Conservation (phyloP, 2,329 filamentous ascomycete genomes). For the Aphanocladium album region DNA sequence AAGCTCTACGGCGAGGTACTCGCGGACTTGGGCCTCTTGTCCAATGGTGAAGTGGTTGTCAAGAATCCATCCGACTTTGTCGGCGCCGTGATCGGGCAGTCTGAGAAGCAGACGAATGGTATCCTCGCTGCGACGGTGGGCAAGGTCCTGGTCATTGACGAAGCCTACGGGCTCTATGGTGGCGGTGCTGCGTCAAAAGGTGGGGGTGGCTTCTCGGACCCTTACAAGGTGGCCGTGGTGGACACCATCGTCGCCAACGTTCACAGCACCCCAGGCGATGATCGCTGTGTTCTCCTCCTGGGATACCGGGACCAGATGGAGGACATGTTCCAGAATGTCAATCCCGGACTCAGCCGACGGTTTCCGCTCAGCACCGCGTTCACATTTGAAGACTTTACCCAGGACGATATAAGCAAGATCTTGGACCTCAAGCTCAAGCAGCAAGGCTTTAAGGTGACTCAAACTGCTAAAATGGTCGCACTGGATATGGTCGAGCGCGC, state of each 20-base stretch:
- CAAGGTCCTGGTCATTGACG: conserved; percentile 76
- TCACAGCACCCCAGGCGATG: conserved; percentile 63
- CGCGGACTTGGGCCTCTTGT: conserved; percentile 61
- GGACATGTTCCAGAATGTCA: conserved; percentile 68
- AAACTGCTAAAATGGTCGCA: conserved; percentile 47
- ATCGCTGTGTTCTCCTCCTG: conserved; percentile 66
- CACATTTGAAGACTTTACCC: conserved; percentile 61
- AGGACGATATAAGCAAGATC: conserved; percentile 53
- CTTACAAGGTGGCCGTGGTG: conserved; percentile 59
- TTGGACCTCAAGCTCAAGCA: conserved; percentile 58
- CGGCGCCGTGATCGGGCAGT: conserved; percentile 56
- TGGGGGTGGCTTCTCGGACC: conserved; percentile 20
- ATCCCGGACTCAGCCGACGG: conserved; percentile 62
- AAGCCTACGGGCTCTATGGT: conserved; percentile 64
- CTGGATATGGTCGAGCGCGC: conserved; percentile 56
- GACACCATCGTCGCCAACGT: conserved; percentile 72
- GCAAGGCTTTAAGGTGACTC: conserved; percentile 48
- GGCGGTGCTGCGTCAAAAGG: conserved; percentile 22
- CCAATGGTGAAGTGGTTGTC: conserved; percentile 64
- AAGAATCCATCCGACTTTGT: conserved; percentile 74
- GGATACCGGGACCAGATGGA: conserved; percentile 68
- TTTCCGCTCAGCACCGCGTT: conserved; percentile 63
- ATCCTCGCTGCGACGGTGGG: conserved; percentile 63
- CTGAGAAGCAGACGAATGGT: conserved; percentile 66
- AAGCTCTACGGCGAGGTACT: conserved; percentile 68